phyloP scores from a whole-genome alignment of 305 asterid genomes.

The Solanum hybrid region DNA sequence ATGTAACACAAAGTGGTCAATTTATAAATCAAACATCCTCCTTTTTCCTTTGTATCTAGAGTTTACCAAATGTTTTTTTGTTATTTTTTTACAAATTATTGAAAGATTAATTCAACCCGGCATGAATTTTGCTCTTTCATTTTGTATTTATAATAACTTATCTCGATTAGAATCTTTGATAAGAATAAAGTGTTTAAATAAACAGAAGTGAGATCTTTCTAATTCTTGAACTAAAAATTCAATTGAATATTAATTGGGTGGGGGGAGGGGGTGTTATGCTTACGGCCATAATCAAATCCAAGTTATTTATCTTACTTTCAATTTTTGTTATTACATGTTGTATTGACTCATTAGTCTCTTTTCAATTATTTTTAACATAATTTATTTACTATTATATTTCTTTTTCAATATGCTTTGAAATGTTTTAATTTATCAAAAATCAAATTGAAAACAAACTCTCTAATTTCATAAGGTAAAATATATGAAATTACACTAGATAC shows the following conservation, averaged over 20 bases:
- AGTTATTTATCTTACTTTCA: neutral
- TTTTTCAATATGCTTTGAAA: too few species aligned
- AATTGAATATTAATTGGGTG: too few species aligned
- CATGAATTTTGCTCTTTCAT: neutral
- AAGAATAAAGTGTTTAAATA: too few species aligned
- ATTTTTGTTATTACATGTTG: too few species aligned
- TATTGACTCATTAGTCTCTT: too few species aligned
- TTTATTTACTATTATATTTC: too few species aligned
- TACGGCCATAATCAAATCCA: neutral
- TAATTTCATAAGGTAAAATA: too few species aligned
- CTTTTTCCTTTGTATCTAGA: neutral
- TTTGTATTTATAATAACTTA: neutral
- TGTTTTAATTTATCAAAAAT: too few species aligned
- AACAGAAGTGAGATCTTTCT: neutral
- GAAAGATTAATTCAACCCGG: neutral
- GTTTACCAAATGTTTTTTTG: neutral
- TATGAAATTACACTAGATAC: neutral
- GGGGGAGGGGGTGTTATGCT: neutral
- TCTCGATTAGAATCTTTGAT: accelerated
- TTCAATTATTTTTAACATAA: too few species aligned
- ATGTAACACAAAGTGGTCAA: neutral
- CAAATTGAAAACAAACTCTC: too few species aligned
- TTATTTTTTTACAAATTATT: neutral
- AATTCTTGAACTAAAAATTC: neutral
- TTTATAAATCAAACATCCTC: neutral